These are phyloP conservation scores for Phytophthora lateralis DNA, from an alignment of 352 stramenopile species.

Conservation along the genomic window DNA sequence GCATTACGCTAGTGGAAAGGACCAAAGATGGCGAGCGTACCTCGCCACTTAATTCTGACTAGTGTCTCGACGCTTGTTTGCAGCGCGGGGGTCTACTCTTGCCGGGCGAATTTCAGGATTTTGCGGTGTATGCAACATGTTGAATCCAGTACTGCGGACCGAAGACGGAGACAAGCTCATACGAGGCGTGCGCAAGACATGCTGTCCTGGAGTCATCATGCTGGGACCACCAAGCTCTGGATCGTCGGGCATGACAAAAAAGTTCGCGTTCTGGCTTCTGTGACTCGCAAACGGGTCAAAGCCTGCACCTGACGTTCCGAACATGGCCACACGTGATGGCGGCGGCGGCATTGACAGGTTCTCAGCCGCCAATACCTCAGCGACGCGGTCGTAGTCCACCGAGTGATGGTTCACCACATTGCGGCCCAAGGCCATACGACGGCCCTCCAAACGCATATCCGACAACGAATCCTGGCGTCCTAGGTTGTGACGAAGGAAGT, in stretches of 20 bases:
- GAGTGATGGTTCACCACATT: constrained; percentile 74
- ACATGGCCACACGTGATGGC: constrained; percentile 69
- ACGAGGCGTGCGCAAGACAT: constrained; percentile 11
- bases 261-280: constrained; percentile 41
- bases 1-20: neutral
- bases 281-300: constrained; percentile 56
- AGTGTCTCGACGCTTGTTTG: neutral
- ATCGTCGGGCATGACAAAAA: constrained; percentile 57
- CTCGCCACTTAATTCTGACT: neutral
- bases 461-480: constrained; percentile 42
- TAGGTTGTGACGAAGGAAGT: constrained; percentile 54
- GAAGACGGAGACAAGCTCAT: constrained; percentile 22
- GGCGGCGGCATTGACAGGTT: constrained; percentile 52
- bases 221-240: constrained; percentile 25
- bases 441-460: constrained; percentile 47
- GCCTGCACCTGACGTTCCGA: constrained; percentile 47
- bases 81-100: constrained; percentile 2
- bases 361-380: constrained; percentile 36
- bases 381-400: constrained; percentile 59
- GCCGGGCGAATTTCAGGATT: neutral
- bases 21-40: neutral
- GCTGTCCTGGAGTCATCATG: constrained; percentile 43
- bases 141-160: constrained; percentile 13
- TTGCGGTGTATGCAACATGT: constrained; percentile 13
- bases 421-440: constrained; percentile 45